Conservation (phyloP, 2,329 filamentous ascomycete species). For the Claviceps sp. region DNA sequence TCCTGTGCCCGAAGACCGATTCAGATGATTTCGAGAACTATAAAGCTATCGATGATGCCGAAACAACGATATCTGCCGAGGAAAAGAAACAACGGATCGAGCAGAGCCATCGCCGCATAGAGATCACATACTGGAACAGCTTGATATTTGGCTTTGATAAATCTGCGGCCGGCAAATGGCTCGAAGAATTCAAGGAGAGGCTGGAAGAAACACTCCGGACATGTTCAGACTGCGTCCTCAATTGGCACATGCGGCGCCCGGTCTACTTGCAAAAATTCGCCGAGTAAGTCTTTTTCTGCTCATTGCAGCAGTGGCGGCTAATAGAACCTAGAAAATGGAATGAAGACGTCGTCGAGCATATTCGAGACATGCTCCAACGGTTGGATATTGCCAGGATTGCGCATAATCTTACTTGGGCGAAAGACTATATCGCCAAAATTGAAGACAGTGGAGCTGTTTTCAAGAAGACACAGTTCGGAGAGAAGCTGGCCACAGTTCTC, state of each 20-base stretch:
- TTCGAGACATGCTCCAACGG: slow-evolving; percentile 43
- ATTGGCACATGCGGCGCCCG: slow-evolving; percentile 59
- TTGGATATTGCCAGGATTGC: slow-evolving; percentile 50
- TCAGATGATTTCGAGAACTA: slow-evolving; percentile 54
- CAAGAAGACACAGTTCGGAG: slow-evolving; percentile 32
- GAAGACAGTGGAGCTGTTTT: slow-evolving; percentile 33
- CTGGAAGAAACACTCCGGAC: slow-evolving; percentile 45
- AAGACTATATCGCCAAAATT: slow-evolving; percentile 38
- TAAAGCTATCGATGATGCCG: slow-evolving; percentile 31
- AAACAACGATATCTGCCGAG: slow-evolving; percentile 32
- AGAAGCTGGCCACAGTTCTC: slow-evolving; percentile 44
- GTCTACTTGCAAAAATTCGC: slow-evolving; percentile 48
- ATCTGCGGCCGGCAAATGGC: slow-evolving; percentile 44
- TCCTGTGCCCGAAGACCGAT: slow-evolving; percentile 53
- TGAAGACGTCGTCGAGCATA: slow-evolving; percentile 35
- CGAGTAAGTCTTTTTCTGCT: slow-evolving; percentile 29
- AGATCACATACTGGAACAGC: slow-evolving; percentile 53
- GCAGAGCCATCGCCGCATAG: slow-evolving; percentile 40
- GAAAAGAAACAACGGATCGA: slow-evolving; percentile 41
- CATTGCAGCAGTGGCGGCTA: slow-evolving; percentile 6
- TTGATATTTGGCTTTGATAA: slow-evolving; percentile 54
- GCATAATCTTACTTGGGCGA: slow-evolving; percentile 42
- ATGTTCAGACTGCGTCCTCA: slow-evolving; percentile 59
- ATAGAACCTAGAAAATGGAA: slow-evolving; percentile 25
- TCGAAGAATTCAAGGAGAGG: slow-evolving; percentile 43